A percentile compares a stretch with the other conserved stretches of the same genome.
Evolutionary conservation across 345 rosid species (phyloP).

Genomic region (Camelina sativa): DNA sequence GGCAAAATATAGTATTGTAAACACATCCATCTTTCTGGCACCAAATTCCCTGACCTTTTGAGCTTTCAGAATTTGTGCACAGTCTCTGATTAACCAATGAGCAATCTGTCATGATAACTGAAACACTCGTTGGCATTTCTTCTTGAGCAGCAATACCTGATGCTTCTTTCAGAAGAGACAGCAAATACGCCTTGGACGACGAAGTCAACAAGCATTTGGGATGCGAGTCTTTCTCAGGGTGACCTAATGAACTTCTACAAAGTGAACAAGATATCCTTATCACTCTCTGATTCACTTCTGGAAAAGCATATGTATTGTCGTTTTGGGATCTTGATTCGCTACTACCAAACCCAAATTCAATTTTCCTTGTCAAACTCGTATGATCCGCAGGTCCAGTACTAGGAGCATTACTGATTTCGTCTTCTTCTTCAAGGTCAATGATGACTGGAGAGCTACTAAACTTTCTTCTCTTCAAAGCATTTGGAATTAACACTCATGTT

Average conservation of each 20-base stretch:
- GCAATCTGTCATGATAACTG: constrained; percentile 62
- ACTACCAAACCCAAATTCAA: constrained; percentile 58
- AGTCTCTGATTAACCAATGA: constrained; percentile 65
- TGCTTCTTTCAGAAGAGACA: constrained; percentile 55
- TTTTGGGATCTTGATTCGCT: constrained; percentile 43
- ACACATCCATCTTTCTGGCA: constrained; percentile 90
- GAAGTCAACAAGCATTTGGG: constrained; percentile 56
- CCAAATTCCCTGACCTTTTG: constrained; percentile 64
- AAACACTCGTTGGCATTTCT: constrained; percentile 50
- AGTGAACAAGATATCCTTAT: constrained; percentile 62
- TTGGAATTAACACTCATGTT: constrained; percentile 73
- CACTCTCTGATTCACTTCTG: constrained; percentile 51
- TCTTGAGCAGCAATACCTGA: constrained; percentile 31
- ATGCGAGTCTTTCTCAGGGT: constrained; percentile 60
- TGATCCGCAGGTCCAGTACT: constrained; percentile 37
- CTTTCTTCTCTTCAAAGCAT: constrained; percentile 63
- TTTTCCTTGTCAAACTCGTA: constrained; percentile 48
- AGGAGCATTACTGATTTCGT: constrained; percentile 39
- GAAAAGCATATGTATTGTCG: constrained; percentile 42
- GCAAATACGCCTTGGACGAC: constrained; percentile 65
- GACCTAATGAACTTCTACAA: constrained; percentile 69
- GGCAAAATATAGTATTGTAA: constrained; percentile 70
- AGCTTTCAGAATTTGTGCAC: constrained; percentile 45
- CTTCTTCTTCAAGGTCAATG: constrained; percentile 48
- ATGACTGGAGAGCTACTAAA: constrained; percentile 44